Evolutionary conservation across 805 yeast genomes (phyloP).

Genomic region (Cyberlindnera sargentensis): DNA sequence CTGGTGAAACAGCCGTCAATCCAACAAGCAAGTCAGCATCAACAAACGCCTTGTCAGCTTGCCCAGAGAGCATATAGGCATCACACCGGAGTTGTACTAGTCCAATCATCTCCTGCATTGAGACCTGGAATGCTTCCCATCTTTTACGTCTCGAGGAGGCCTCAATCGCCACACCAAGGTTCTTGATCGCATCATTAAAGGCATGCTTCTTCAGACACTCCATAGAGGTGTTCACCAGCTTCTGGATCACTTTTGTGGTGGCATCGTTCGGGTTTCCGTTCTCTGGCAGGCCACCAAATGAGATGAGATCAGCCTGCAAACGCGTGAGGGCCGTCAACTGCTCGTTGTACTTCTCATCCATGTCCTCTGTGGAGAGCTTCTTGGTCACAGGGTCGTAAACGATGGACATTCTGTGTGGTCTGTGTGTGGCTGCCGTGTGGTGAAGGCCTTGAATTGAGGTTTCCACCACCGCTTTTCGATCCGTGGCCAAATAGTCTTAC

Average conservation of each 20-base stretch:
- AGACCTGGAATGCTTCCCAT: constrained; percentile 68
- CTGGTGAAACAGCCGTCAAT: constrained; percentile 39
- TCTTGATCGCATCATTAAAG: constrained; percentile 54
- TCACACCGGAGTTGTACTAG: constrained; percentile 68
- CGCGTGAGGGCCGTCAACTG: constrained; percentile 30
- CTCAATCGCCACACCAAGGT: constrained; percentile 58
- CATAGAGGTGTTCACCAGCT: constrained; percentile 59
- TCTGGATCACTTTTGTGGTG: constrained; percentile 51
- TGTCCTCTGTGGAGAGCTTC: constrained; percentile 11
- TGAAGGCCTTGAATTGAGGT: too few relatives aligned
- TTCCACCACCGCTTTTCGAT: too few relatives aligned
- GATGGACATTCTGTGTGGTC: constrained; percentile 5
- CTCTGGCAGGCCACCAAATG: constrained; percentile 43
- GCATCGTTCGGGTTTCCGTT: constrained; percentile 49
- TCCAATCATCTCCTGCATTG: constrained; percentile 59
- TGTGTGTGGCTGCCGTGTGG: too few relatives aligned
- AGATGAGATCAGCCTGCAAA: constrained; percentile 26
- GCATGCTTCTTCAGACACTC: constrained; percentile 48
- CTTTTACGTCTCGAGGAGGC: constrained; percentile 62
- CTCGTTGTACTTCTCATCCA: constrained; percentile 12
- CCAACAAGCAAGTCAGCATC: constrained; percentile 47
- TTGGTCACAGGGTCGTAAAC: constrained; percentile 25
- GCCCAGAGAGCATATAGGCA: constrained; percentile 48
- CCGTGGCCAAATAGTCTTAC: too few relatives aligned
- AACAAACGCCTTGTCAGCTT: constrained; percentile 52